Evolutionary conservation across 352 stramenopile species (phyloP), one percentile per base, ranked within the genome.

Genomic region (Phytopythium montanum): DNA sequence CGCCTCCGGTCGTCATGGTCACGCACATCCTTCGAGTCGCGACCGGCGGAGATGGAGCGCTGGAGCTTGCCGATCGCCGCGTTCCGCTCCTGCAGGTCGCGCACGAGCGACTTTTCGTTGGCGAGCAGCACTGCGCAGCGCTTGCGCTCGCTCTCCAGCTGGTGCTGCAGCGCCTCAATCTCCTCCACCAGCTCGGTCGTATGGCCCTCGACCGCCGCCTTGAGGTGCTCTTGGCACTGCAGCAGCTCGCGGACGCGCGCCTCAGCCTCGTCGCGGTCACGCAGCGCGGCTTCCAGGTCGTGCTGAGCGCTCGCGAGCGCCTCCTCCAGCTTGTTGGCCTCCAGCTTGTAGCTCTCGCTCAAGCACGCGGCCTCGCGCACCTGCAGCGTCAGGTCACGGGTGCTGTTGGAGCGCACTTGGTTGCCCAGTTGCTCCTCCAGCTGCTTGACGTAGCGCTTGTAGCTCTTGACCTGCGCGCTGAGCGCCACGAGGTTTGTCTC

Each of bases 71-170:
- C 58, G 50, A 89, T 72, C 26, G 68, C 68, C 12, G 68, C 46
- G 51, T 83, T 86, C n/a, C 80, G 77, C 52, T 92, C 79, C n/a
- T 79, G 75, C 39, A 92, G 73, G 60, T 92, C 82, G 10, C 79
- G 77, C 48, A 88, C 56, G 49, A 92, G 62, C 13, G 70, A 86
- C 61, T 90, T 87, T 60, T 92, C 82, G 54, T 92, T 90, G 16
- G 60, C 36, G 12, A 88, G 51, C 46, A 92, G 60, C n/a, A 84
- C 69, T 4, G 73, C 78, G 56, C 73, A 87, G 2, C 78, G 75
- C 64, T 88, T 80, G 25, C 79, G 77, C 53, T 92, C 79, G 28
- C 62, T 72, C n/a, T 88, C 80, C 41, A 92, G 67, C 34, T 90
- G 77, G 16, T 76, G 62, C 60, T 92, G 79, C 1, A 87, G 56